Evolutionary conservation across 2,329 filamentous ascomycete genomes (phyloP).

Genomic region (Coniochaeta sp.): DNA sequence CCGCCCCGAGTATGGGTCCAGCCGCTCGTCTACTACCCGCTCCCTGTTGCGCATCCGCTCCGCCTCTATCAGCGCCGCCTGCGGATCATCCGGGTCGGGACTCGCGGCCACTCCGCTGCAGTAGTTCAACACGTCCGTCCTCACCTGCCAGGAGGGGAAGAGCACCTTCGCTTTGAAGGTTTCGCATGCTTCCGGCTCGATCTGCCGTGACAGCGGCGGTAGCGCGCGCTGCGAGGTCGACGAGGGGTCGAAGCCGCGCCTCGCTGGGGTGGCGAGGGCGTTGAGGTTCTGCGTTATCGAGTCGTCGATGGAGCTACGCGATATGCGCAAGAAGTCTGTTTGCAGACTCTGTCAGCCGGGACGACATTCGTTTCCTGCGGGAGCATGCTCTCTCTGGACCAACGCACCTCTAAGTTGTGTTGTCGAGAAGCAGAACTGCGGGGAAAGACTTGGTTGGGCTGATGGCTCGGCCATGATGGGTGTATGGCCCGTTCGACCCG

Average conservation of each 20-base stretch:
- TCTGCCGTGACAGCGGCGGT: constrained; percentile 39
- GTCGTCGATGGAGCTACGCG: constrained; percentile 80
- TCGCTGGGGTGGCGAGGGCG: constrained; percentile 70
- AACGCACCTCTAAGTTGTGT: constrained; percentile 56
- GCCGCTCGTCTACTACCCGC: constrained; percentile 72
- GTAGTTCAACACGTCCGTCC: constrained; percentile 79
- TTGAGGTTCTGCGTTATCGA: constrained; percentile 91
- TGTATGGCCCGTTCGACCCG: constrained; percentile 9
- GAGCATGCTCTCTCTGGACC: neutral
- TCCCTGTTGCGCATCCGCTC: constrained; percentile 66
- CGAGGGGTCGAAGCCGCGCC: constrained; percentile 66
- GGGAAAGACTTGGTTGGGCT: constrained; percentile 50
- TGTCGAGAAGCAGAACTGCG: constrained; percentile 73
- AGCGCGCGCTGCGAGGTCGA: constrained; percentile 62
- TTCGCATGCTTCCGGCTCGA: constrained; percentile 57
- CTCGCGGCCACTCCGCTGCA: constrained; percentile 82
- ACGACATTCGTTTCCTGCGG: neutral
- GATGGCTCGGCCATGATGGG: constrained; percentile 38
- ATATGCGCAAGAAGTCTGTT: constrained; percentile 83
- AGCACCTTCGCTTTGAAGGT: constrained; percentile 70
- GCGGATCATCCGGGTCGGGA: constrained; percentile 81
- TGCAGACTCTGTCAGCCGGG: constrained; percentile 7
- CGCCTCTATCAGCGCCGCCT: constrained; percentile 59
- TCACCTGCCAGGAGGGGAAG: constrained; percentile 81
- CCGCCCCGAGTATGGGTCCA: constrained; percentile 85